Base-by-base conservation (phyloP, 768 basidiomycete species). In the Boletellus sp. region DNA sequence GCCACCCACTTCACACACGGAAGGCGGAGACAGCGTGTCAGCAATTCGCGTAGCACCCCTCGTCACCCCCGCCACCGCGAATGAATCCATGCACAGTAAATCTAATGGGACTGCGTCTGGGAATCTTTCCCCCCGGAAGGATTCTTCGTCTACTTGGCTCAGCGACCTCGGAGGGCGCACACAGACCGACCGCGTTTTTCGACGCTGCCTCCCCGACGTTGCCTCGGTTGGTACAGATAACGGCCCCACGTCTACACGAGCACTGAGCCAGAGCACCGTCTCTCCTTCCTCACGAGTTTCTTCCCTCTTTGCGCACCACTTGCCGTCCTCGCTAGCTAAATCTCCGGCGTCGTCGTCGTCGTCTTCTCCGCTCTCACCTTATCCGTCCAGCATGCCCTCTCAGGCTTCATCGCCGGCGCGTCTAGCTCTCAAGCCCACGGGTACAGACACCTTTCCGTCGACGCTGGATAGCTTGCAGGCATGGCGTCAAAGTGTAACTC, bases 401-500 rank as follows among this genome's bases (percentile, higher is more conserved):
- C 45, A 47, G 31, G 20, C 56, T 37, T 49, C 51, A 41, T 51
- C 48, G 20, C 50, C 55, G 0, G 45, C 41, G 15, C 66, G 47
- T 42, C 51, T 68, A 12, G 50, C 48, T 34, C 38, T 68, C 38
- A 53, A 55, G 43, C 56, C 66, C 12, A 68, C 53, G 7, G 64
- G 66, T 13, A 68, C 66, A n/a, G 57, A 64, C 13, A 54, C 68
- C 3, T 68, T 70, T 37, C 66, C 66, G 31, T 68, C 66, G 5
- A 56, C 52, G n/a, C 20, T 68, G 40, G 61, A 68, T 36, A 40
- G 47, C 46, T 50, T 67, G 47, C 57, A 68, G 22, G 55, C 58
- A 45, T 68, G 66, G 68, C 62, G 64, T 6, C 58, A 66, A 47
- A 52, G 49, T 36, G 57, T 62, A 33, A 44, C 40, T 3, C 42